Evolutionary conservation across 345 rosid species (phyloP).

Genomic region (Cardamine chenopodiifolia): DNA sequence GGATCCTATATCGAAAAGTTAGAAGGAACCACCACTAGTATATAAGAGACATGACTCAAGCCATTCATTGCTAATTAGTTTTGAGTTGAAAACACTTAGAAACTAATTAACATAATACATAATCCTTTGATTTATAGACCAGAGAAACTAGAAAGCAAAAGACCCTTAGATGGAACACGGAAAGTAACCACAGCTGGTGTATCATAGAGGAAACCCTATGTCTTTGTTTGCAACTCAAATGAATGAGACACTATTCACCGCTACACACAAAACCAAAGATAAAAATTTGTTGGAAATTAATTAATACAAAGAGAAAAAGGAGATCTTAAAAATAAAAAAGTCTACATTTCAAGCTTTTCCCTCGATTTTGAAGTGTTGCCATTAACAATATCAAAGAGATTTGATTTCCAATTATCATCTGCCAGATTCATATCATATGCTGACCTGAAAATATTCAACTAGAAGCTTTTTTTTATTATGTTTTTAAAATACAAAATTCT

Average conservation of each 20-base stretch:
- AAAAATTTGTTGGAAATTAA: background rate
- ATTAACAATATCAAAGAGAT: constrained; percentile 53
- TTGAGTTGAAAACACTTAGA: too few relatives aligned
- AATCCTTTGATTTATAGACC: background rate
- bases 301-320: background rate
- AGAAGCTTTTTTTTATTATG: background rate
- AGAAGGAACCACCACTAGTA: too few relatives aligned
- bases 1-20: too few relatives aligned
- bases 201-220: constrained; percentile 67
- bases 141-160: constrained; percentile 20
- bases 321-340: background rate
- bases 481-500: background rate
- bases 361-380: constrained; percentile 77
- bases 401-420: constrained; percentile 71
- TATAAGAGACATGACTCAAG: background rate
- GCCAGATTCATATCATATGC: constrained; percentile 69
- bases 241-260: constrained; percentile 70
- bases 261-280: constrained; percentile 43
- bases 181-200: constrained; percentile 78
- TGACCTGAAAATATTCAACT: constrained; percentile 50
- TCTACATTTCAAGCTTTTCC: constrained; percentile 85
- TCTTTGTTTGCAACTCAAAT: constrained; percentile 79
- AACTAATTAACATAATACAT: background rate
- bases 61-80: too few relatives aligned
- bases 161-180: constrained; percentile 80